These are phyloP conservation scores for Oryza nivara DNA, from an alignment of 176 grass and related monocot genomes.

Conservation along the genomic window DNA sequence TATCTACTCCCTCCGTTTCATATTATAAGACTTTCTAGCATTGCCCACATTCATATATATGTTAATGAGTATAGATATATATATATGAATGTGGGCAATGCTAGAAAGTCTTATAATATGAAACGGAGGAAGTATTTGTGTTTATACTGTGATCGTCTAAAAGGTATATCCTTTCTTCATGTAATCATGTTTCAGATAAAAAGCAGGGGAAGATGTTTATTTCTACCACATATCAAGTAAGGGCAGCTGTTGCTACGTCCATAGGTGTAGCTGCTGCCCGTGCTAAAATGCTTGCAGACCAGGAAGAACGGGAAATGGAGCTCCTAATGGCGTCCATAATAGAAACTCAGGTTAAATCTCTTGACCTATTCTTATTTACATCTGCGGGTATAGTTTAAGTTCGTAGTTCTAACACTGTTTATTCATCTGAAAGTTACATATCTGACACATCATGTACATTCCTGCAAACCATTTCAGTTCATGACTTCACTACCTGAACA, in stretches of 20 bases:
- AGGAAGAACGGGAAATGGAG: constrained; percentile 96
- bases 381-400: background rate
- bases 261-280: constrained; percentile 81
- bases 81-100: no score
- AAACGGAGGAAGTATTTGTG: background rate
- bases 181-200: constrained; percentile 29
- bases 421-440: background rate
- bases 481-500: background rate
- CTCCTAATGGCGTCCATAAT: constrained; percentile 94
- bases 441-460: background rate
- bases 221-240: constrained; percentile 68
- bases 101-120: no score
- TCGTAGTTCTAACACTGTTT: background rate
- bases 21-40: no score
- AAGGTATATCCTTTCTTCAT: constrained; percentile 14
- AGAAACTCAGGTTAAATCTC: constrained; percentile 74
- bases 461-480: background rate
- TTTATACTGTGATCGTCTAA: constrained; percentile 30
- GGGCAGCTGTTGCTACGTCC: constrained; percentile 80
- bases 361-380: constrained; percentile 9
- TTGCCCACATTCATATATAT: no score
- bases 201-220: constrained; percentile 51
- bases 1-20: background rate
- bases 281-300: constrained; percentile 88
- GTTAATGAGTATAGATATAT: no score